Evolutionary conservation across 306 rosid genomes (phyloP).

Genomic region (Styphnolobium japonicum): DNA sequence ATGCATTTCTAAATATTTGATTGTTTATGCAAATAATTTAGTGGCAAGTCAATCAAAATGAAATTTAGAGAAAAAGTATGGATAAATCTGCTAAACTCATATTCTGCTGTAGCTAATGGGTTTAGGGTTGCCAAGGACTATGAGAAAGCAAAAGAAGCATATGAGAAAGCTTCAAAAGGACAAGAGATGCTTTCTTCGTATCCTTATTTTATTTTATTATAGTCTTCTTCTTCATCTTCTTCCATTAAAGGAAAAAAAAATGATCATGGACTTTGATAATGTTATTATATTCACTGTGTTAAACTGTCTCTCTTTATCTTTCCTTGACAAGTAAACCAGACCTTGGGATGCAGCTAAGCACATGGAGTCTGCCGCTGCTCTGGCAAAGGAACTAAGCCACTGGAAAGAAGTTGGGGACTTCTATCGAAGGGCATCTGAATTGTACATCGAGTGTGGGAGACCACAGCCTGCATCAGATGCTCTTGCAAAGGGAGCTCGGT

Average conservation of each 20-base stretch:
- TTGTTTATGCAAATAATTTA: slow-evolving; percentile 1
- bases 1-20: not conserved
- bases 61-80: not conserved
- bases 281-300: slow-evolving; percentile 8
- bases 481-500: slow-evolving; percentile 94
- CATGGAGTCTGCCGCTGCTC: slow-evolving; percentile 94
- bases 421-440: slow-evolving; percentile 81
- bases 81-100: not conserved
- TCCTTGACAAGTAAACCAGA: slow-evolving; percentile 62
- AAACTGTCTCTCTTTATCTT: not conserved
- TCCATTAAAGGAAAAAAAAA: not conserved
- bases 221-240: not conserved
- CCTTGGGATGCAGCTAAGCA: slow-evolving; percentile 99
- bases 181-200: slow-evolving; percentile 97
- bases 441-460: slow-evolving; percentile 77
- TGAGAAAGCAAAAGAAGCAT: slow-evolving; percentile 86
- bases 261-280: not conserved
- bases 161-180: slow-evolving; percentile 92
- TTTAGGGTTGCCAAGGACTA: slow-evolving; percentile 65
- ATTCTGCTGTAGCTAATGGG: slow-evolving; percentile 66
- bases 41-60: not conserved
- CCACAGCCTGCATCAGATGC: slow-evolving; percentile 96
- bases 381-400: slow-evolving; percentile 78
- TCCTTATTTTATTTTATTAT: slow-evolving; percentile 46
- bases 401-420: slow-evolving; percentile 85